These are phyloP conservation scores for Pythium brassicae DNA, from an alignment of 352 stramenopile species.

Conservation along the genomic window DNA sequence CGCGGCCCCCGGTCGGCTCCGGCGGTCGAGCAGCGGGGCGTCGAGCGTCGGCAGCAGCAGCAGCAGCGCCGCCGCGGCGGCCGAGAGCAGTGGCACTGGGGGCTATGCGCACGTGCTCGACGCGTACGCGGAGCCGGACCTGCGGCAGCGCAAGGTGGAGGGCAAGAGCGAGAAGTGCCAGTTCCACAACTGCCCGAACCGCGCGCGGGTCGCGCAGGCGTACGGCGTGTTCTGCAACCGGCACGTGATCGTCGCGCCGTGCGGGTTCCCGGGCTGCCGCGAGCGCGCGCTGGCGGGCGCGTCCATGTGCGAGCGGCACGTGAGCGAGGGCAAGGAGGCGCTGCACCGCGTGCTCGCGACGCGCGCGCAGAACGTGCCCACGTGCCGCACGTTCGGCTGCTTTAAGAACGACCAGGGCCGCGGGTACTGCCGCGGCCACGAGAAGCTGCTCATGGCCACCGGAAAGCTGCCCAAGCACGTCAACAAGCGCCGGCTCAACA, in stretches of 20 bases:
- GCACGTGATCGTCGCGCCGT: conserved; percentile 81
- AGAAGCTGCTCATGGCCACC: conserved; percentile 85
- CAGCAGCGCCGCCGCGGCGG: background rate
- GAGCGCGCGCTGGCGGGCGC: conserved; percentile 59
- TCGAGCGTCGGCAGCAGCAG: conserved; percentile 3
- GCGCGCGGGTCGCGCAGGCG: conserved; percentile 62
- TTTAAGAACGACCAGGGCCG: conserved; percentile 88
- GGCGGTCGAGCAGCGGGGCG: conserved; percentile 6
- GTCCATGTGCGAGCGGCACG: conserved; percentile 73
- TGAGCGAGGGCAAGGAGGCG: conserved; percentile 62
- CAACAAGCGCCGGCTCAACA: conserved; percentile 84
- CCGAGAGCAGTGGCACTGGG: conserved; percentile 7
- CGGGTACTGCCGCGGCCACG: conserved; percentile 80
- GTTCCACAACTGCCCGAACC: conserved; percentile 75
- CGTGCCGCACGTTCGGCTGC: conserved; percentile 70
- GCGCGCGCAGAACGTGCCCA: conserved; percentile 70
- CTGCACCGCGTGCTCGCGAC: conserved; percentile 58
- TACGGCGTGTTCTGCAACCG: conserved; percentile 86
- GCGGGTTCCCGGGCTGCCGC: conserved; percentile 80
- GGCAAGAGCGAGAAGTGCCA: conserved; percentile 68
- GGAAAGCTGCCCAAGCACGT: conserved; percentile 64
- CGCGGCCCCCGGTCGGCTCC: background rate
- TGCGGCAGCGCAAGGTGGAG: conserved; percentile 56
- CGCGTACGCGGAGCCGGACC: conserved; percentile 35
- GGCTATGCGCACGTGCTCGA: conserved; percentile 39